phyloP scores from a whole-genome alignment of 2,329 filamentous ascomycete species.

The Aspergillus ruber region DNA sequence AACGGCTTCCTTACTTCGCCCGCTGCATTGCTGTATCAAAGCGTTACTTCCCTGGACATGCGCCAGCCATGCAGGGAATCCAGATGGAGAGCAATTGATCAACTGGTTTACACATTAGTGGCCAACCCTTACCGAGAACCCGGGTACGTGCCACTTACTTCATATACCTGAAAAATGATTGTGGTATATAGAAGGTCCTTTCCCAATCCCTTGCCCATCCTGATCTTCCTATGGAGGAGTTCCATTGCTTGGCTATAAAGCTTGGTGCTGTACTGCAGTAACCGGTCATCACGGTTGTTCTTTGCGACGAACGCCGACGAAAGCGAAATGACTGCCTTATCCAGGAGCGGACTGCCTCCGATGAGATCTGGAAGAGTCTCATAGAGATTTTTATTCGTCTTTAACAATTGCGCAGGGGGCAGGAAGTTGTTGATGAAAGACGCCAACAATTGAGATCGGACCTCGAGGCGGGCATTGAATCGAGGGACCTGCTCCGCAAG shows the following conservation, averaged over 20 bases:
- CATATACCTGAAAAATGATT: conserved; percentile 15
- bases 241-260: conserved; percentile 14
- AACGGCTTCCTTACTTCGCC: conserved; percentile 2
- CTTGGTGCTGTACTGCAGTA: conserved; percentile 13
- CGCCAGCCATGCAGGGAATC: conserved; percentile 16
- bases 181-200: conserved; percentile 15
- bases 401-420: conserved; percentile 2
- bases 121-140: not conserved
- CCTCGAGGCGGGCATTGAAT: conserved; percentile 9
- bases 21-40: conserved; percentile 7
- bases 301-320: conserved; percentile 13
- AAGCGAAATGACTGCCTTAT: conserved; percentile 11
- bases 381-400: conserved; percentile 4
- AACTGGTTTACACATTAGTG: conserved; percentile 7
- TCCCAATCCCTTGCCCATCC: conserved; percentile 6
- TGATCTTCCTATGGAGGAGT: conserved; percentile 10
- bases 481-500: conserved; percentile 4
- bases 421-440: conserved; percentile 9
- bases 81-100: conserved; percentile 15
- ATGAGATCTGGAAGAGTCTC: conserved; percentile 10
- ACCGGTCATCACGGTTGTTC: conserved; percentile 8
- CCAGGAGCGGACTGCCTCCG: conserved; percentile 9
- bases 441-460: conserved; percentile 10
- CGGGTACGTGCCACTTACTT: conserved; percentile 6
- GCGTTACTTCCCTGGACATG: conserved; percentile 18